These are phyloP conservation scores for Trichomonascus vanleenenianus DNA, from an alignment of 805 yeast species.

Conservation along the genomic window DNA sequence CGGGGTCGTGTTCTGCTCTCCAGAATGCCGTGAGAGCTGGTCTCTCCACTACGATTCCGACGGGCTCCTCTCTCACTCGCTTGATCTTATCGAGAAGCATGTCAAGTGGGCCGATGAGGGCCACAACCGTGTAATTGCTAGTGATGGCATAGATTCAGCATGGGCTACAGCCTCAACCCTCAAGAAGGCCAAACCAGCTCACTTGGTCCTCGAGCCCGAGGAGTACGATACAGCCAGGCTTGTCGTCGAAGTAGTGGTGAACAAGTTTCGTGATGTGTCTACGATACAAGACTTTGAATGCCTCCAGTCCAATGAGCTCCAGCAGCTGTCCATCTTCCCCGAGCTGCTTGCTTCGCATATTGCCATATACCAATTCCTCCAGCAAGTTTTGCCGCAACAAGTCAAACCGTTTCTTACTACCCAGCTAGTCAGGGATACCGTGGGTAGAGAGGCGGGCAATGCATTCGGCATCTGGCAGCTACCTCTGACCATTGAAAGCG, in stretches of 20 bases:
- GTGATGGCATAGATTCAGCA: background rate
- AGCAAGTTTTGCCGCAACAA: slow-evolving; percentile 29
- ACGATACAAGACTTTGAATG: slow-evolving; percentile 28
- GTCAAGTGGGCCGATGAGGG: background rate
- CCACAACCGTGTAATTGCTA: background rate
- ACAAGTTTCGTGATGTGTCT: slow-evolving; percentile 8
- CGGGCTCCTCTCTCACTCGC: slow-evolving; percentile 28
- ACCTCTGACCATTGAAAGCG: slow-evolving; percentile 31
- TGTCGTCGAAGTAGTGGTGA: slow-evolving; percentile 29
- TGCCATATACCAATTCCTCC: slow-evolving; percentile 41
- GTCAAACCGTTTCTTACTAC: slow-evolving; percentile 34
- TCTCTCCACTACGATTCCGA: slow-evolving; percentile 28
- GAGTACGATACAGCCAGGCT: slow-evolving; percentile 48
- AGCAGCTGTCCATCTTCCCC: slow-evolving; percentile 41
- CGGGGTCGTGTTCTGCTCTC: slow-evolving; percentile 49
- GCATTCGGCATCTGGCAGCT: slow-evolving; percentile 64
- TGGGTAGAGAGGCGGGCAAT: slow-evolving; percentile 57
- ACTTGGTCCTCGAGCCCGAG: slow-evolving; percentile 41
- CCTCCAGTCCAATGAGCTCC: slow-evolving; percentile 46
- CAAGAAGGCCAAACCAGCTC: slow-evolving; percentile 27
- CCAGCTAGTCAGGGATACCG: slow-evolving; percentile 35
- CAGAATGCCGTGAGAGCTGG: slow-evolving; percentile 37
- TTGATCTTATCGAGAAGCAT: slow-evolving; percentile 28
- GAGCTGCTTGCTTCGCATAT: slow-evolving; percentile 40
- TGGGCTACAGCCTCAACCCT: slow-evolving; percentile 32